A percentile compares a stretch with the other conserved stretches of the same genome.
These are phyloP conservation scores for Styphnolobium japonicum DNA, from an alignment of 306 rosid genomes.

Conservation along the genomic window DNA sequence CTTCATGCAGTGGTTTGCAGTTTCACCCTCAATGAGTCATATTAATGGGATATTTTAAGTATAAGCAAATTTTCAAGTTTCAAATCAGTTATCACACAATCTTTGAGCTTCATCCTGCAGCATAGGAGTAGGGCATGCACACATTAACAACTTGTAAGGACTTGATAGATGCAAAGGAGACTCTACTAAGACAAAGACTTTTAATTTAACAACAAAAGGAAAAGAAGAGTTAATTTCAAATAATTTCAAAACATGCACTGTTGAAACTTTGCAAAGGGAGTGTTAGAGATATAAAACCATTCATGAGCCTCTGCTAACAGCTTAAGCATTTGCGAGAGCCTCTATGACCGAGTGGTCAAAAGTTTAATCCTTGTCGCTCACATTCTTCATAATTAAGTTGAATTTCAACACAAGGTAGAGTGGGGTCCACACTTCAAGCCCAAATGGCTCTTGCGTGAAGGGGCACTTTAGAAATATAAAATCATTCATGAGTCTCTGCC, in stretches of 20 bases:
- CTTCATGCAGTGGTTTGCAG: background rate
- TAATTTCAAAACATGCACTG: background rate
- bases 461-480: too few relatives aligned
- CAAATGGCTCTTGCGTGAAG: too few relatives aligned
- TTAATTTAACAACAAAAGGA: background rate
- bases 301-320: too few relatives aligned
- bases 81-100: background rate
- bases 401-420: too few relatives aligned
- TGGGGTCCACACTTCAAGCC: too few relatives aligned
- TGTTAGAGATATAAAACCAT: too few relatives aligned
- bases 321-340: too few relatives aligned
- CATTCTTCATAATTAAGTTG: too few relatives aligned
- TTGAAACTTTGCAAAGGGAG: background rate
- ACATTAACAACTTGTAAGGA: background rate
- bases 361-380: too few relatives aligned
- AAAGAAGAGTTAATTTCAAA: background rate
- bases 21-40: background rate
- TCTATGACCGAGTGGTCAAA: too few relatives aligned
- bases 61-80: background rate
- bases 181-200: background rate
- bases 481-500: too few relatives aligned
- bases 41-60: background rate
- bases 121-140: background rate
- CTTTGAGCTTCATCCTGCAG: background rate
- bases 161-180: background rate